These are phyloP conservation scores for Chalciporus piperatus DNA, from an alignment of 768 basidiomycete species.

Conservation along the genomic window DNA sequence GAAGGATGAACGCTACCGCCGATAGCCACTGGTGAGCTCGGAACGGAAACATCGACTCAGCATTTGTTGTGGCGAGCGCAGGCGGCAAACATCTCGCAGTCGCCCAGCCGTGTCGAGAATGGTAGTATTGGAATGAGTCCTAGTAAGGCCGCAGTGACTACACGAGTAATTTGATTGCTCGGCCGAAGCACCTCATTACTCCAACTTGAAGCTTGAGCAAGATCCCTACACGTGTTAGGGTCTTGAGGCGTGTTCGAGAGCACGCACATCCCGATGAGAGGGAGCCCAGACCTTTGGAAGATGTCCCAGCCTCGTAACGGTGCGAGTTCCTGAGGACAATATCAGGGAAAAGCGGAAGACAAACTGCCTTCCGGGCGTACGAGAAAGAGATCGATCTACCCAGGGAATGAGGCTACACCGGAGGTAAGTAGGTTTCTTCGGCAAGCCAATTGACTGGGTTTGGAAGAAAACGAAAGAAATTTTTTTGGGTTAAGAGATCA, in stretches of 20 bases:
- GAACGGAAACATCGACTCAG: too few relatives aligned
- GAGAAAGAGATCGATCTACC: constrained; percentile 21
- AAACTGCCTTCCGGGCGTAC: background rate
- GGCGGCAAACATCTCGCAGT: too few relatives aligned
- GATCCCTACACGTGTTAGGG: too few relatives aligned
- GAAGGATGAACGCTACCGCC: too few relatives aligned
- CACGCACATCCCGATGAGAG: constrained; percentile 2
- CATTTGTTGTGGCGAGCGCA: too few relatives aligned
- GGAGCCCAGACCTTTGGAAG: background rate
- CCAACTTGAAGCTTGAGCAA: too few relatives aligned
- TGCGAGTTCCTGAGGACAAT: background rate
- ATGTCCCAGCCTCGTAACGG: constrained; percentile 11
- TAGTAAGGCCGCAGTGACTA: too few relatives aligned
- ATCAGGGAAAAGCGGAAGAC: background rate
- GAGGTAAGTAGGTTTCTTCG: constrained; percentile 12
- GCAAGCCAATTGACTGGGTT: constrained; percentile 32
- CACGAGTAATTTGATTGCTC: too few relatives aligned
- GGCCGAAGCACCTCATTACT: too few relatives aligned
- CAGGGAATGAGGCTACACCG: constrained; percentile 34
- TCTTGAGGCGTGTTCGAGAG: background rate
- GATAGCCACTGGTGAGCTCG: too few relatives aligned
- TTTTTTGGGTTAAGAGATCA: constrained; percentile 12
- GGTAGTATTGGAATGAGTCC: too few relatives aligned
- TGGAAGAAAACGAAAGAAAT: background rate
- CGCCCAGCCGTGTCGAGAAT: too few relatives aligned